Conservation (phyloP, 1,284 basidiomycete genomes). For the Takashimella tepidaria region DNA sequence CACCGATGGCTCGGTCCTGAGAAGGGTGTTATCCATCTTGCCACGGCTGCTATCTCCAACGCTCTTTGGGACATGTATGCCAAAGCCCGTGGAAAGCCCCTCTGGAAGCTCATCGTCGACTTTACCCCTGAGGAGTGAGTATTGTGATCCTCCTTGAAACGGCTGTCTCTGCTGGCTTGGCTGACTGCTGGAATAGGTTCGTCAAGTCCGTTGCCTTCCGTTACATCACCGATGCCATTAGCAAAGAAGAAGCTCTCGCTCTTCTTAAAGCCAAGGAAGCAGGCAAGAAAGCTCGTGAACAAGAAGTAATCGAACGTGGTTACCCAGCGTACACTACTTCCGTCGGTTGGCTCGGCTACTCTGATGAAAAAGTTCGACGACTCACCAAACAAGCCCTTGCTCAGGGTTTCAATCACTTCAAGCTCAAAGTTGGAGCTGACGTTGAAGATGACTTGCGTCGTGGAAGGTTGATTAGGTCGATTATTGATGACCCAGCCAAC, state of each 20-base stretch:
- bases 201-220: conserved; percentile 78
- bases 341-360: conserved; percentile 87
- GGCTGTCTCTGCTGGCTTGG: conserved; percentile 4
- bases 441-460: conserved; percentile 76
- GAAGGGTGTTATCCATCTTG: conserved; percentile 50
- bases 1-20: conserved; percentile 67
- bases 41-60: conserved; percentile 50
- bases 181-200: no score
- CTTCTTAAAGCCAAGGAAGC: conserved; percentile 73
- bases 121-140: conserved; percentile 61
- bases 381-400: conserved; percentile 79
- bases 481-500: conserved; percentile 78
- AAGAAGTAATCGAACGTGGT: conserved; percentile 59
- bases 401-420: conserved; percentile 91
- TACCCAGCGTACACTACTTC: conserved; percentile 95
- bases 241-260: conserved; percentile 77
- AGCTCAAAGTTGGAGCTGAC: conserved; percentile 92
- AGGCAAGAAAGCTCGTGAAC: conserved; percentile 72
- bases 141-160: no score
- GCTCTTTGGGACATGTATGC: conserved; percentile 52
- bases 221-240: conserved; percentile 91
- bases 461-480: conserved; percentile 78
- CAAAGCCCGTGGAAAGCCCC: conserved; percentile 51
- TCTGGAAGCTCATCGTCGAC: conserved; percentile 56
- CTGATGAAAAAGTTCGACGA: conserved; percentile 81